Conservation (phyloP, 2,329 filamentous ascomycete species). For the Laburnicola sp. region DNA sequence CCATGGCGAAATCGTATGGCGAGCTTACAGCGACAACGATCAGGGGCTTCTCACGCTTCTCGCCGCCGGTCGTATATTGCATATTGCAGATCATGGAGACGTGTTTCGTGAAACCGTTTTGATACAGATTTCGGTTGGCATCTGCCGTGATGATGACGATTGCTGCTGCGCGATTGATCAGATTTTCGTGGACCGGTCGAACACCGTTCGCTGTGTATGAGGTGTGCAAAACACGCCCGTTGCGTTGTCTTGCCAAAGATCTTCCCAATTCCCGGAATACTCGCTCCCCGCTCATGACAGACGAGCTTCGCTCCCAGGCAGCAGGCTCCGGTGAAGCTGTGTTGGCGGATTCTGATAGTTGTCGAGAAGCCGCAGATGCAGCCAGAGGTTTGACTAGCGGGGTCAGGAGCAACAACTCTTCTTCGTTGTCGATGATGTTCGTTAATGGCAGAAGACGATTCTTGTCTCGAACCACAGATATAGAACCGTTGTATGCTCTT, state of each 20-base stretch:
- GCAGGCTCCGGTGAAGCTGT: conserved; percentile 58
- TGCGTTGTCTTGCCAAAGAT: conserved; percentile 81
- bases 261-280: conserved; percentile 89
- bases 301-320: conserved; percentile 60
- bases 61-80: conserved; percentile 69
- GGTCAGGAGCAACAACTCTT: conserved; percentile 86
- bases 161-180: conserved; percentile 84
- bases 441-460: conserved; percentile 81
- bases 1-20: conserved; percentile 94
- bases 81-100: conserved; percentile 94
- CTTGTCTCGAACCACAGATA: conserved; percentile 89
- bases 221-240: conserved; percentile 85
- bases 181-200: conserved; percentile 86
- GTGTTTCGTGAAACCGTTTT: conserved; percentile 93
- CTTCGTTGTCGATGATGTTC: conserved; percentile 76
- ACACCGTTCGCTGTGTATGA: conserved; percentile 95
- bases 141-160: conserved; percentile 93
- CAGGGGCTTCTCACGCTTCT: conserved; percentile 76
- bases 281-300: conserved; percentile 86
- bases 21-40: conserved; percentile 93
- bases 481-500: conserved; percentile 86
- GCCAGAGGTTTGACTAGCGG: conserved; percentile 90
- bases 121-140: conserved; percentile 90
- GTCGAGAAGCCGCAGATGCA: conserved; percentile 80
- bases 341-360: conserved; percentile 63